phyloP scores from a whole-genome alignment of 495 filamentous ascomycete species.

The Annulohypoxylon bovei region DNA sequence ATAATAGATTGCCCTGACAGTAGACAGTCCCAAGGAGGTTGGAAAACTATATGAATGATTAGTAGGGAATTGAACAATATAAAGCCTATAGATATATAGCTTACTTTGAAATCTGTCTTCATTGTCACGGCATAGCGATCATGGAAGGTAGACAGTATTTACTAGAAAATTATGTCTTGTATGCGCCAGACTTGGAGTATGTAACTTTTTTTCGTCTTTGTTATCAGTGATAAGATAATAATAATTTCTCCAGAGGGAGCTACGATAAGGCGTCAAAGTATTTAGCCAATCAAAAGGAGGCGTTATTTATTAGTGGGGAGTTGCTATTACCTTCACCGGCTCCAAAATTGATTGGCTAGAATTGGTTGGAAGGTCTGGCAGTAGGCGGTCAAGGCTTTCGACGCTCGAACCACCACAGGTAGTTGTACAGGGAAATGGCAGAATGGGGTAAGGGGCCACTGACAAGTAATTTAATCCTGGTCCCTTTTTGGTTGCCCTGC shows the following conservation, averaged over 20 bases:
- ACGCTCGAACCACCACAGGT: slow-evolving; percentile 38
- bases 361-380: slow-evolving; percentile 7
- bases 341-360: slow-evolving; percentile 22
- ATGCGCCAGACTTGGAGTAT: slow-evolving; percentile 17
- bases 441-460: slow-evolving; percentile 38
- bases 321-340: slow-evolving; percentile 11
- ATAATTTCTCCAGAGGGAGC: slow-evolving; percentile 2
- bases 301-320: neutral
- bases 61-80: slow-evolving; percentile 4
- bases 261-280: slow-evolving; percentile 2
- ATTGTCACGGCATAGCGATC: slow-evolving; percentile 62
- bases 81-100: slow-evolving; percentile 21
- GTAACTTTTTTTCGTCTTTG: slow-evolving; percentile 43
- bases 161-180: slow-evolving; percentile 3
- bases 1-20: slow-evolving; percentile 94
- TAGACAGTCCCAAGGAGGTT: slow-evolving; percentile 97
- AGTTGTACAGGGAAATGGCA: slow-evolving; percentile 22
- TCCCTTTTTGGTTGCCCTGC: slow-evolving; percentile 40
- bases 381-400: slow-evolving; percentile 43
- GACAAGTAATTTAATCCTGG: slow-evolving; percentile 38
- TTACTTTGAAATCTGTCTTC: slow-evolving; percentile 95
- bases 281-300: slow-evolving; percentile 17
- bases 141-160: slow-evolving; percentile 5
- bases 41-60: slow-evolving; percentile 71
- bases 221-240: slow-evolving; percentile 49